phyloP scores from a whole-genome alignment of 177 flowering plant genomes.

The Telopea speciosissima region DNA sequence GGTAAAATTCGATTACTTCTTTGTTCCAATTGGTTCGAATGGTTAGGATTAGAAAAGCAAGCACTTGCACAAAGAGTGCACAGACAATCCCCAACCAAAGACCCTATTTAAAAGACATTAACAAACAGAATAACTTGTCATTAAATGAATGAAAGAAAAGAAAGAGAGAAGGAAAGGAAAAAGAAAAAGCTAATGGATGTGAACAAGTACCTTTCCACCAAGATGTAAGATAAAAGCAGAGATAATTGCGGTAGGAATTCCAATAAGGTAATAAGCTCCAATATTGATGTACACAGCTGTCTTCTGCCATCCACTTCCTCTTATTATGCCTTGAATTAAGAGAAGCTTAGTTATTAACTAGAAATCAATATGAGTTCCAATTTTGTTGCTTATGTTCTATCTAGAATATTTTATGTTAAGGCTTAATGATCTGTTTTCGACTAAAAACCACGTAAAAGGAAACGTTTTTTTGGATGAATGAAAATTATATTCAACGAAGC shows the following conservation, averaged over 20 bases:
- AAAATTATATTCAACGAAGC: no score
- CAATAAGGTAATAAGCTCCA: constrained; percentile 55
- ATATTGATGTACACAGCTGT: constrained; percentile 52
- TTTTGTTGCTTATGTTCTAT: no score
- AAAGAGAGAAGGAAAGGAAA: no score
- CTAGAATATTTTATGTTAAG: no score
- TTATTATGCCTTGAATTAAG: constrained; percentile 18
- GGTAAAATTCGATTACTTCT: constrained; percentile 15
- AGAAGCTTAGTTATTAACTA: background rate
- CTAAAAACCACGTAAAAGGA: no score
- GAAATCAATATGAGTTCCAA: background rate
- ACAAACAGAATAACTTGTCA: no score
- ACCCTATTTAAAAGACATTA: constrained; percentile 14
- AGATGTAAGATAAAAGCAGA: constrained; percentile 43
- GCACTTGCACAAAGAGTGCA: constrained; percentile 18
- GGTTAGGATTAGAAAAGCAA: constrained; percentile 13
- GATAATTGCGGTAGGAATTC: constrained; percentile 41
- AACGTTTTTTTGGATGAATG: no score
- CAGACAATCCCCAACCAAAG: constrained; percentile 24
- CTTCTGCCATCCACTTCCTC: constrained; percentile 71
- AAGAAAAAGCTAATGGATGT: no score
- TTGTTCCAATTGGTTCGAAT: constrained; percentile 23
- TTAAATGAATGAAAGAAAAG: no score
- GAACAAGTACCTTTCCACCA: constrained; percentile 42
- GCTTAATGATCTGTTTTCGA: no score